Base-by-base conservation (phyloP, 2,329 filamentous ascomycete species). In the Colletotrichum sidae region DNA sequence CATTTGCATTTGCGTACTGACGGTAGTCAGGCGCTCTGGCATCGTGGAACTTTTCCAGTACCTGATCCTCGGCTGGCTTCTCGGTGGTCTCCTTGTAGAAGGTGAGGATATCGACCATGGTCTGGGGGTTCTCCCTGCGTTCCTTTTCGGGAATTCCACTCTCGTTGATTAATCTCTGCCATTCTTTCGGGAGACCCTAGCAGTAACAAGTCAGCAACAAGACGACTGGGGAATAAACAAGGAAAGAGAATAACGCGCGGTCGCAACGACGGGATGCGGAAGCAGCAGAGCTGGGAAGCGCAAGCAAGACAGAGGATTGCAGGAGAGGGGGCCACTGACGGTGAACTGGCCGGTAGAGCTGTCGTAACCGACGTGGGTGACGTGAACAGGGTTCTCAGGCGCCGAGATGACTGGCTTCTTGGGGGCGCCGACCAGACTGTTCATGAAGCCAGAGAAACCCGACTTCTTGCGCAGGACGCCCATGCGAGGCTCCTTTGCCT, bases 311-410 rank as follows among this genome's bases (percentile, higher is more conserved):
- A 25, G n/a, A 17, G 8, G 17, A 49, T 38, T 52, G 64, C 38
- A 50, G 55, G 25, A 55, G 57, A 52, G 45, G 13, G 57, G 47
- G 15, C 34, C n/a, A 86, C 90, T 75, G 84, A 97, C 94, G 63
- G 95, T 98, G 78, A 97, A 99, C 80, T 97, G 93, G 70, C 96
- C 96, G 4, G 96, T 98, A 73, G 92, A 87, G 80, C 96, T 97
- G 79, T 99, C 95, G 77, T 97, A 97, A 72, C 95, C 95, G 70
- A 99, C 96, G 79, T 99, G 96, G 62, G 95, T 98, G 72, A 99
- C 93, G 80, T 98, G 96, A 66, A 98, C 94, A 53, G 96, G 96
- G 73, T 99, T 98, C 79, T 97, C 94, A 59, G 96, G 96, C 42
- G 94, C 93, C n/a, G 96, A 98, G 73, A 99, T 99, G 78, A 95